Evolutionary conservation across 2,329 filamentous ascomycete genomes (phyloP).

Genomic region (Colletotrichum tamarilloi): DNA sequence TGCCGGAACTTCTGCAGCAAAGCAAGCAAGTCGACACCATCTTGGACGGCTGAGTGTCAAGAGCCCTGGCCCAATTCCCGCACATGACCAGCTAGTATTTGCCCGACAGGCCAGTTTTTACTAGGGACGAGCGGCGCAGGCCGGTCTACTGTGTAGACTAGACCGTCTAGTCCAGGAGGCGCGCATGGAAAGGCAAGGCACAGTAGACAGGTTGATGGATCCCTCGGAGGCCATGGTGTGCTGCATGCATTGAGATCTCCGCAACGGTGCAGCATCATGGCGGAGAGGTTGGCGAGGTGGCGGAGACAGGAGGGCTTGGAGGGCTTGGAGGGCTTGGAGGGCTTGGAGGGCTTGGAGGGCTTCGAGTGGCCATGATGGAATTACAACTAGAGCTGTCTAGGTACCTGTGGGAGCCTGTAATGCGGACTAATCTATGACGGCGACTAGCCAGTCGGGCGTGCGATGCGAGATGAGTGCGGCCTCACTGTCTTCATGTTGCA

Average conservation of each 20-base stretch:
- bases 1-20: slow-evolving; percentile 24
- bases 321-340: neutral
- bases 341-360: neutral
- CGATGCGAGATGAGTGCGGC: slow-evolving; percentile 6
- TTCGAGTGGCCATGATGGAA: slow-evolving; percentile 1
- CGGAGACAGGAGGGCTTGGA: slow-evolving; percentile 10
- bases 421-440: slow-evolving; percentile 17
- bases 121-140: slow-evolving; percentile 22
- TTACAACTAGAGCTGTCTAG: slow-evolving; percentile 1
- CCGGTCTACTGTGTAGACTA: neutral
- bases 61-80: slow-evolving; percentile 21
- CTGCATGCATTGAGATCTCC: slow-evolving; percentile 32
- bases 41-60: slow-evolving; percentile 5
- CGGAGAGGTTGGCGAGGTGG: slow-evolving; percentile 27
- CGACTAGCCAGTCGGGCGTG: slow-evolving; percentile 29
- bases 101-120: slow-evolving; percentile 15
- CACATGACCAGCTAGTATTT: slow-evolving; percentile 31
- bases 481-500: slow-evolving; percentile 4
- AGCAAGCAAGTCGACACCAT: slow-evolving; percentile 18
- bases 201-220: slow-evolving; percentile 1
- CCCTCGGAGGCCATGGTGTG: slow-evolving; percentile 27
- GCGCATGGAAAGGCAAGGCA: slow-evolving; percentile 19
- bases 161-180: slow-evolving; percentile 29
- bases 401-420: no score
- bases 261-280: slow-evolving; percentile 31